phyloP scores from a whole-genome alignment of 2,329 filamentous ascomycete species.

The Trichoderma atrobrunneum region DNA sequence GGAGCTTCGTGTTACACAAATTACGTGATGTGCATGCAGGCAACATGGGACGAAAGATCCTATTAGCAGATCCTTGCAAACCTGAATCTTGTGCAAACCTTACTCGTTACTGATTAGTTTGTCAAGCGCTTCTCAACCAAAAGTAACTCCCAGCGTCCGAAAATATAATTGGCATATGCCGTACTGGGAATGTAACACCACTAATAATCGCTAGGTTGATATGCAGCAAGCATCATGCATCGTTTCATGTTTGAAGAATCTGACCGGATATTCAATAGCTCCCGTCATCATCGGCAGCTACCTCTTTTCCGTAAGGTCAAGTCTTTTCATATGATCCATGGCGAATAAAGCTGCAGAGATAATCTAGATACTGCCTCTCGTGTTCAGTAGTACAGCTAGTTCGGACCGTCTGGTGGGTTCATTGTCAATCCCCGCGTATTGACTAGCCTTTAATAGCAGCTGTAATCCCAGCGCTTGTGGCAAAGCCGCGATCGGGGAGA shows the following conservation, averaged over 20 bases:
- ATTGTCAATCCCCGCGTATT: neutral
- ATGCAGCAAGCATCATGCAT: neutral
- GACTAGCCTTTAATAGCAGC: neutral
- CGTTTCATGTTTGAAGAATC: neutral
- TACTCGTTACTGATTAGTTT: neutral
- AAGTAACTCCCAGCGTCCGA: neutral
- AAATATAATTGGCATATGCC: neutral
- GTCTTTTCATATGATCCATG: neutral
- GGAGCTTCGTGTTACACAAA: neutral
- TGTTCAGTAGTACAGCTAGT: neutral
- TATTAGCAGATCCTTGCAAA: neutral
- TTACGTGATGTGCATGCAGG: neutral
- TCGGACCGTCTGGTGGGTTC: neutral
- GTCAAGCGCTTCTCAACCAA: neutral
- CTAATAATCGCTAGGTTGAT: neutral
- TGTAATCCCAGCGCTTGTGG: neutral
- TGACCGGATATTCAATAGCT: neutral
- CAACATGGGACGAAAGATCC: neutral
- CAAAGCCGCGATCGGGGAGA: neutral
- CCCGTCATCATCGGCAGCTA: neutral
- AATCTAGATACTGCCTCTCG: neutral
- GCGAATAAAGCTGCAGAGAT: neutral
- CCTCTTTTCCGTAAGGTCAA: neutral
- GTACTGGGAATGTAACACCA: neutral
- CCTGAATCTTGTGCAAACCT: neutral